Conservation (phyloP, 352 stramenopile species). For the Phytopythium delawarense region DNA sequence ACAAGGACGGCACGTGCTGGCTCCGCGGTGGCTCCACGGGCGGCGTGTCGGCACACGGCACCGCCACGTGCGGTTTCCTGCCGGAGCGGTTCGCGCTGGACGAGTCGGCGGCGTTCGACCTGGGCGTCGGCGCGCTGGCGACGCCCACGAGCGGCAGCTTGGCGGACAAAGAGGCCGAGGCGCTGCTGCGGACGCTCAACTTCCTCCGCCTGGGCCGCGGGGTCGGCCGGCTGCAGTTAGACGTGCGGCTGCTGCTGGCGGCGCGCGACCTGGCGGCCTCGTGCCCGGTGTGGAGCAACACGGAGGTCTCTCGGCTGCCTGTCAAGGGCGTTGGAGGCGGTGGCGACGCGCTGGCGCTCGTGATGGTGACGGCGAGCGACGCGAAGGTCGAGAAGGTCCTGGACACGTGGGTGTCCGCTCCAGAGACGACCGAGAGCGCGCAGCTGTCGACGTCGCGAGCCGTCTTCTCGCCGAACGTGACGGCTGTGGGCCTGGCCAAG, state of each 20-base stretch:
- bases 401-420: slow-evolving; percentile 17
- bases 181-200: slow-evolving; percentile 24
- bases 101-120: slow-evolving; percentile 20
- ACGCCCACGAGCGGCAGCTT: slow-evolving; percentile 8
- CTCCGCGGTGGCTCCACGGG: slow-evolving; percentile 21
- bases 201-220: slow-evolving; percentile 20
- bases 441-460: neutral
- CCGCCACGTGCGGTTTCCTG: slow-evolving; percentile 18
- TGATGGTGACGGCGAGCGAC: slow-evolving; percentile 12
- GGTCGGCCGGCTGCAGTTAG: slow-evolving; percentile 18
- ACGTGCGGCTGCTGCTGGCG: slow-evolving; percentile 25
- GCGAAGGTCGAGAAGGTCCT: slow-evolving; percentile 18
- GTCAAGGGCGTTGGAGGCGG: slow-evolving; percentile 9
- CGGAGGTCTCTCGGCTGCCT: neutral
- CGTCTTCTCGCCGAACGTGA: slow-evolving; percentile 20
- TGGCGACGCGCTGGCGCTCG: slow-evolving; percentile 15
- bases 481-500: slow-evolving; percentile 24
- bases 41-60: slow-evolving; percentile 11
- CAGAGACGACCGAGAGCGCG: neutral
- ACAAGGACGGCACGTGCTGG: slow-evolving; percentile 21
- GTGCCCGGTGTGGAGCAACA: slow-evolving; percentile 11
- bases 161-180: slow-evolving; percentile 19
- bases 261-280: slow-evolving; percentile 23
- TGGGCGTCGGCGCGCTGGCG: slow-evolving; percentile 10
- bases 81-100: slow-evolving; percentile 18